Base-by-base conservation (phyloP, 2,329 filamentous ascomycete genomes). In the Cladobotryum protrusum region DNA sequence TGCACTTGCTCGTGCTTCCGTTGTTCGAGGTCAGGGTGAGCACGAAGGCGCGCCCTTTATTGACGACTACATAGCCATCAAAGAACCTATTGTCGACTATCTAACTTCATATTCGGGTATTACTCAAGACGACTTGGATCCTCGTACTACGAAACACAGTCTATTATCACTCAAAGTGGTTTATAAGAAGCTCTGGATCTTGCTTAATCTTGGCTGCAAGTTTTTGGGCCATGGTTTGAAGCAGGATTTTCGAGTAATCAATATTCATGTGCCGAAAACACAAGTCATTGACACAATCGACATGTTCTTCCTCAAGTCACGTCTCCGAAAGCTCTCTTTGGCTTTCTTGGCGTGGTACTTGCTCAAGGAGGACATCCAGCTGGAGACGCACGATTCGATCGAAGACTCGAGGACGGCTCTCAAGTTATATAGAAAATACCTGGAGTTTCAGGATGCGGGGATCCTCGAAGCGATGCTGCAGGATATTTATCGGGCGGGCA, bases 161-260 rank as follows among this genome's bases (percentile, higher is more conserved):
- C 79, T 97, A 0, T 84, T 97, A 8, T 80, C 87, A 2, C 77
- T 97, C 37, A 99, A 99, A 66, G 81, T 87, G 51, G 91, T 89
- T 1, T 99, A 97, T 76, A 99, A 99, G 71, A 96, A 96, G 67
- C 82, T 99, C 29, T 99, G 95, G 95, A 81, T 97, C 14, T 77
- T 99, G 15, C 79, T 99, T 32, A 99, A 99, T 63, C 77, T 97
- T 0, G 93, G 93, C 43, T 96, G 90, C 69, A 82, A 88, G 55
- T 99, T 99, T 65, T 80, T 99, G 5, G 93, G 93, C 2, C 93
- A 99, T 62, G 92, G 92, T 4, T 76, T 99, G 39, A 89, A 89
- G 57, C 92, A 93, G 59, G 93, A 99, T 68, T 97, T 99, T 71
- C 89, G 93, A 47, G 95, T 95, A 49, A 95, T 96, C 70, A 99